Percentiles rank a stretch among this genome's conserved stretches.
These are phyloP conservation scores for Eucalyptus marginata DNA, from an alignment of 345 rosid species.

Conservation along the genomic window DNA sequence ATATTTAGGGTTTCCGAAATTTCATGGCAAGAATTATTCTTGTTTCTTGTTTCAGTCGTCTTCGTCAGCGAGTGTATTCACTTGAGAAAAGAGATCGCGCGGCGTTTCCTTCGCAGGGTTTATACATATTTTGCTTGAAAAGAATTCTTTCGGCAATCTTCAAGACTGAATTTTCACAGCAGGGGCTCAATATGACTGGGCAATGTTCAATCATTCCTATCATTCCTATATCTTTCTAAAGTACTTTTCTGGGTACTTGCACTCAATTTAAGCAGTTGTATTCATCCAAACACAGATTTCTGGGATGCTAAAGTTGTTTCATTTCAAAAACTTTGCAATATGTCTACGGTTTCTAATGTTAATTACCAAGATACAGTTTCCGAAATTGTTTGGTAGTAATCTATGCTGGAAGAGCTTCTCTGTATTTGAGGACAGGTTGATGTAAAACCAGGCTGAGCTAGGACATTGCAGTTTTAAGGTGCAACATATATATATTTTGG, in stretches of 20 bases:
- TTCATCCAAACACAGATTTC: not conserved
- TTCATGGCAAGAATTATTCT: not conserved
- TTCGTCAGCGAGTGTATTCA: not conserved
- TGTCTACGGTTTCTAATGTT: not conserved
- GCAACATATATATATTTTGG: not conserved
- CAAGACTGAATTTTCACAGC: not conserved
- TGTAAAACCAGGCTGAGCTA: not conserved
- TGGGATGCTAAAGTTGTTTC: not conserved
- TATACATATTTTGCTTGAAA: not conserved
- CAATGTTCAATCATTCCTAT: not conserved
- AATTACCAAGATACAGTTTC: not conserved
- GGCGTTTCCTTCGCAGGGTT: not conserved
- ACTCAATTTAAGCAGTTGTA: not conserved
- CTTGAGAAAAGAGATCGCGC: not conserved
- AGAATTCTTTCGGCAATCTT: not conserved
- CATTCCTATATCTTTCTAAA: not conserved
- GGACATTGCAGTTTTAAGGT: not conserved
- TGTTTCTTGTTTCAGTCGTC: not conserved
- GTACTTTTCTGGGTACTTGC: not conserved
- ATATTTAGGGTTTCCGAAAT: not conserved
- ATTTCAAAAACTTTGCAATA: not conserved
- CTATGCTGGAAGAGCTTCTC: not conserved
- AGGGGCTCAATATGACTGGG: not conserved
- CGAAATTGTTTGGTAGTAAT: not conserved
- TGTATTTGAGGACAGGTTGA: not conserved